A percentile compares a stretch with the other conserved stretches of the same genome.
Evolutionary conservation across 106 monocot genomes (phyloP).

Genomic region (Dendrobium chrysotoxum): DNA sequence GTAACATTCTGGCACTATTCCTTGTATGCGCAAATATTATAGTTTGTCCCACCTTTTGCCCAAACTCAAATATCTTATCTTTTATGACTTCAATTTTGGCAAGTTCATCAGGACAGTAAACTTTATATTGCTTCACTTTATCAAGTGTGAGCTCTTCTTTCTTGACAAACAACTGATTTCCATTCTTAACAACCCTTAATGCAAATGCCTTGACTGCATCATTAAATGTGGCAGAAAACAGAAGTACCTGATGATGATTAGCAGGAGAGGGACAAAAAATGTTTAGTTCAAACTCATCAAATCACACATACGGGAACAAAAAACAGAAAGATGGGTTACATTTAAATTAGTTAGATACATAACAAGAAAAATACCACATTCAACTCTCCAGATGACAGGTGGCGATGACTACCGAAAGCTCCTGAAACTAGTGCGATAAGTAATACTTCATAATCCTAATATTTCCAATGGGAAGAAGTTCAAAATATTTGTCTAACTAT

Average conservation of each 20-base stretch:
- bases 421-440: too few species aligned
- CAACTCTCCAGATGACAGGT: too few species aligned
- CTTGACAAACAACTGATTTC: conserved; percentile 81
- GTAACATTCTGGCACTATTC: conserved; percentile 68
- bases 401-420: too few species aligned
- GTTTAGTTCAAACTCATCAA: conserved; percentile 1
- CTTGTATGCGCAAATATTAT: conserved; percentile 91
- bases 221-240: conserved; percentile 93
- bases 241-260: conserved; percentile 52
- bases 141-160: conserved; percentile 84
- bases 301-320: not conserved
- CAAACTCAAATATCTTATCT: conserved; percentile 87
- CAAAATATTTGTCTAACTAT: too few species aligned
- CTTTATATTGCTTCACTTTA: conserved; percentile 89
- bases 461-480: too few species aligned
- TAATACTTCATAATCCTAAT: too few species aligned
- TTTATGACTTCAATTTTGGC: conserved; percentile 78
- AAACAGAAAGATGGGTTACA: not conserved
- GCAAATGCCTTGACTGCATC: conserved; percentile 77
- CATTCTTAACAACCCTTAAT: conserved; percentile 57
- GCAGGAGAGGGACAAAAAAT: not conserved
- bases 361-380: too few species aligned
- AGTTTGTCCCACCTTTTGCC: conserved; percentile 82
- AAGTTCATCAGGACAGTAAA: conserved; percentile 72
- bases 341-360: not conserved